These are phyloP conservation scores for Amylostereum chailletii DNA, from an alignment of 1,284 basidiomycete genomes.

Conservation along the genomic window DNA sequence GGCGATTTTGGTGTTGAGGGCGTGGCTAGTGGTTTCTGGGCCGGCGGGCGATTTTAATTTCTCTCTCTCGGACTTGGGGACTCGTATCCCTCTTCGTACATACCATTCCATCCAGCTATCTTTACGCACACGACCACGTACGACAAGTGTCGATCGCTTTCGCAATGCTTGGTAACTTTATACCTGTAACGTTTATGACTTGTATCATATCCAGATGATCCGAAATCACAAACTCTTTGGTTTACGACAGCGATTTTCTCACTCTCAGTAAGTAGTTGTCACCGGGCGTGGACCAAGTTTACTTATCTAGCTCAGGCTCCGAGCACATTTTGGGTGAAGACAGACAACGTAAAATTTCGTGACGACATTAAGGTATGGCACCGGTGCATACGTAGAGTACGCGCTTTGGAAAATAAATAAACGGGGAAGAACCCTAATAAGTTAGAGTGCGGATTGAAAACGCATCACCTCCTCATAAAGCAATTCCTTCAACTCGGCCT, in stretches of 20 bases:
- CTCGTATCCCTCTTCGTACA: slow-evolving; percentile 5
- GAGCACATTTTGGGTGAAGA: too few relatives aligned
- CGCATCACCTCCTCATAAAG: slow-evolving; percentile 62
- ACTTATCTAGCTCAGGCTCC: too few relatives aligned
- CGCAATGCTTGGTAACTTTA: not conserved
- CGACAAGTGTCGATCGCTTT: too few relatives aligned
- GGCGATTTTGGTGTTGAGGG: slow-evolving; percentile 75
- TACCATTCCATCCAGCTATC: slow-evolving; percentile 3
- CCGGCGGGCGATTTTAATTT: slow-evolving; percentile 12
- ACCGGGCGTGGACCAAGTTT: too few relatives aligned
- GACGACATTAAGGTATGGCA: not conserved
- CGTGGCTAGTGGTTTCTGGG: slow-evolving; percentile 62
- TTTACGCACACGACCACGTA: not conserved
- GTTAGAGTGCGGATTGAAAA: slow-evolving; percentile 49
- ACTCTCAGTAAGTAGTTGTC: too few relatives aligned
- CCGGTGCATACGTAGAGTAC: not conserved
- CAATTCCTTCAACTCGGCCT: slow-evolving; percentile 67
- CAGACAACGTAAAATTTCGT: not conserved
- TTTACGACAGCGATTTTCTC: too few relatives aligned
- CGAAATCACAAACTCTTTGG: too few relatives aligned
- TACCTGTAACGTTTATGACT: not conserved
- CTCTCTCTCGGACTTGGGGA: not conserved
- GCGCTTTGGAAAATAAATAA: slow-evolving; percentile 2
- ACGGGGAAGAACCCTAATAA: not conserved
- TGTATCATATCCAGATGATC: too few relatives aligned